Evolutionary conservation across 2,329 filamentous ascomycete species (phyloP).

Genomic region (Trichophyton benhamiae): DNA sequence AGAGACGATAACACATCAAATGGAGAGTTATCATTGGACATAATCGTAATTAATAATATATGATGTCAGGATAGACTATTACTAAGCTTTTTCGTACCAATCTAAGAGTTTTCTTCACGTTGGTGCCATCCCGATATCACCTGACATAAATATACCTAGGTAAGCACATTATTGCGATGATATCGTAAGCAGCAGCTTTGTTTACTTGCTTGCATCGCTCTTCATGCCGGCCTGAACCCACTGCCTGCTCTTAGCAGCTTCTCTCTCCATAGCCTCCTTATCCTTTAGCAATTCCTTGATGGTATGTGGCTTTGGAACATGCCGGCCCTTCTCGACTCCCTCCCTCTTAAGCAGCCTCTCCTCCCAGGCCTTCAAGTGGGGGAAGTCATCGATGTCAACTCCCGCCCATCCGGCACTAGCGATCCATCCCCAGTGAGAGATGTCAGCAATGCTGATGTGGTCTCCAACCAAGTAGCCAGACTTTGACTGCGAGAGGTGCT

Average conservation of each 20-base stretch:
- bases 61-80: neutral
- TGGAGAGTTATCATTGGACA: neutral
- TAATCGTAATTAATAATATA: neutral
- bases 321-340: conserved; percentile 60
- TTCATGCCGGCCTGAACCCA: conserved; percentile 64
- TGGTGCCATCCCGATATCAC: neutral
- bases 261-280: conserved; percentile 45
- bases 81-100: neutral
- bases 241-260: conserved; percentile 38
- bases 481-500: conserved; percentile 46
- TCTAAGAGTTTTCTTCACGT: neutral
- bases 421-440: conserved; percentile 71
- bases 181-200: neutral
- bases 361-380: conserved; percentile 64
- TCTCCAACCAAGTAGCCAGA: conserved; percentile 42
- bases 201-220: conserved; percentile 45
- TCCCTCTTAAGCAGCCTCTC: conserved; percentile 56
- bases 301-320: conserved; percentile 55
- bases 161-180: neutral
- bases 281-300: conserved; percentile 49
- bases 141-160: neutral
- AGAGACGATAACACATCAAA: neutral
- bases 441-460: conserved; percentile 51
- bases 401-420: conserved; percentile 47
- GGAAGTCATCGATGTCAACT: conserved; percentile 62